Conservation (phyloP, 306 rosid genomes). For the Mucuna pruriens region DNA sequence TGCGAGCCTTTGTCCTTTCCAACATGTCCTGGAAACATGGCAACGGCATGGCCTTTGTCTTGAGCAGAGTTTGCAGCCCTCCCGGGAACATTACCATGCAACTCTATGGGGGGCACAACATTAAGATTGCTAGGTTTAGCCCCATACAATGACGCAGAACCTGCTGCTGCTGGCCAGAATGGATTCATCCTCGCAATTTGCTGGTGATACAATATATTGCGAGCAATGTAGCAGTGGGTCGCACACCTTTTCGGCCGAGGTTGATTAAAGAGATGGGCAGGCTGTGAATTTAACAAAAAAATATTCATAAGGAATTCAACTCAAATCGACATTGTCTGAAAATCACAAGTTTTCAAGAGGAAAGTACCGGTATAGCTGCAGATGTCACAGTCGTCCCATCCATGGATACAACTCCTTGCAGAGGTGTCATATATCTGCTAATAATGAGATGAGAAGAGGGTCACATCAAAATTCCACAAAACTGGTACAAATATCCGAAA, state of each 20-base stretch:
- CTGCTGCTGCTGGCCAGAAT: conserved; percentile 93
- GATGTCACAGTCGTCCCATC: conserved; percentile 82
- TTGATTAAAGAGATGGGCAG: conserved; percentile 74
- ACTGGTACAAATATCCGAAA: conserved; percentile 3
- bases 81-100: conserved; percentile 60
- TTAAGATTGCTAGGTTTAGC: conserved; percentile 69
- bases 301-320: not conserved
- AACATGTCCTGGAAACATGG: conserved; percentile 64
- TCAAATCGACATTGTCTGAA: not conserved
- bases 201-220: conserved; percentile 72
- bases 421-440: conserved; percentile 88
- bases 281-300: conserved; percentile 49
- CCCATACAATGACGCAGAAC: conserved; percentile 81
- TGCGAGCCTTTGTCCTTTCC: conserved; percentile 78
- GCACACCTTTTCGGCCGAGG: conserved; percentile 93
- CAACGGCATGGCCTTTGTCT: conserved; percentile 75
- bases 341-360: not conserved
- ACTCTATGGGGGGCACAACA: conserved; percentile 62
- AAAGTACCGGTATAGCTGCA: conserved; percentile 71
- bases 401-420: conserved; percentile 89
- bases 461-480: conserved; percentile 39
- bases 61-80: conserved; percentile 59
- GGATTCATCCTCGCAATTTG: conserved; percentile 87
- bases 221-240: conserved; percentile 94
- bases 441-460: conserved; percentile 48